These are phyloP conservation scores for Pseudogymnoascus sp. DNA, from an alignment of 2,329 filamentous ascomycete genomes.

Conservation along the genomic window DNA sequence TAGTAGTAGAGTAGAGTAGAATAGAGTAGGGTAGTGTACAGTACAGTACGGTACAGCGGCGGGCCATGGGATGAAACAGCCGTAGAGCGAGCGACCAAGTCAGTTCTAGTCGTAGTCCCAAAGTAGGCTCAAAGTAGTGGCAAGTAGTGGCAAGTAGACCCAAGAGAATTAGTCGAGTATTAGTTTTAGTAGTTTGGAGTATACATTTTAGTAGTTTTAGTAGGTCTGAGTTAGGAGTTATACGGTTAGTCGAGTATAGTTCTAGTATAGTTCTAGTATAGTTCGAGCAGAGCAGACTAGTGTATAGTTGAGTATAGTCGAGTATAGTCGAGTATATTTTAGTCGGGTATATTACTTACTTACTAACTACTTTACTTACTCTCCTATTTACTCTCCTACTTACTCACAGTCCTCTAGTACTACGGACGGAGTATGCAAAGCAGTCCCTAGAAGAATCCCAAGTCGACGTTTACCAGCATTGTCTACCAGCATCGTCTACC, in stretches of 20 bases:
- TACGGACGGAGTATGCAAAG: neutral
- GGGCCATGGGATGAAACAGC: slow-evolving; percentile 10
- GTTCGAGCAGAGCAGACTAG: neutral
- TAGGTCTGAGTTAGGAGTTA: neutral
- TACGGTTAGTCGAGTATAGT: neutral
- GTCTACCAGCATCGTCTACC: neutral
- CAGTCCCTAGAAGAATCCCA: neutral
- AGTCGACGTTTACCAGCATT: neutral
- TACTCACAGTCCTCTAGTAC: neutral
- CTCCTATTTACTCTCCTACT: too few relatives aligned
- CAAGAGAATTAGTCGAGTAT: neutral
- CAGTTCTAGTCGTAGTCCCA: neutral
- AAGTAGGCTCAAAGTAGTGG: neutral
- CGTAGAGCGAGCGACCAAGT: slow-evolving; percentile 7
- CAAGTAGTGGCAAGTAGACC: slow-evolving; percentile 4
- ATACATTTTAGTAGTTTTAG: neutral
- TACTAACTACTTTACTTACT: too few relatives aligned
- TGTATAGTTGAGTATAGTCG: neutral
- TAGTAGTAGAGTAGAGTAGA: neutral
- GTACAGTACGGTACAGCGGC: neutral
- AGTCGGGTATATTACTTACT: too few relatives aligned
- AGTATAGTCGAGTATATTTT: neutral
- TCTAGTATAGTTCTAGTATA: neutral
- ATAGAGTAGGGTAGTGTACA: neutral
- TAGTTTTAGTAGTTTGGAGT: too few relatives aligned